Conservation (phyloP, 176 grass and related monocot species). For the Tillandsia leiboldiana region DNA sequence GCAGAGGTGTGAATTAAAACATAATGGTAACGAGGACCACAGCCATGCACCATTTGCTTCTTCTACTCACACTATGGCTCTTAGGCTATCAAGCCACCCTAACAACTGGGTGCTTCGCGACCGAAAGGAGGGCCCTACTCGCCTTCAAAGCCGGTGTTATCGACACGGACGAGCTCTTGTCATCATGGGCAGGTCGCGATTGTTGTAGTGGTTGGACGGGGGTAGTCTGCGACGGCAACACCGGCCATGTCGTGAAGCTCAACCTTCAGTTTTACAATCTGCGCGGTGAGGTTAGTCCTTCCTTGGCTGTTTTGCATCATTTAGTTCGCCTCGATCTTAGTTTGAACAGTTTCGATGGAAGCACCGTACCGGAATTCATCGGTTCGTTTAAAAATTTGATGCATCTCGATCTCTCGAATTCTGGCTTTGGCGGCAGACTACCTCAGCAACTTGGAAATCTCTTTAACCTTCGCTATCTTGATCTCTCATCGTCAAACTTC, state of each 20-base stretch:
- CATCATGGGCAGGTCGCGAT: background rate
- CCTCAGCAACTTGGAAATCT: slow-evolving; percentile 9
- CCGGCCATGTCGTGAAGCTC: background rate
- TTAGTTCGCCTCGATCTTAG: slow-evolving; percentile 10
- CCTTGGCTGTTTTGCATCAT: slow-evolving; percentile 13
- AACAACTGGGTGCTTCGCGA: background rate
- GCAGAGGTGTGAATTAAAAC: too few relatives aligned
- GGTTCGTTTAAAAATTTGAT: slow-evolving; percentile 10
- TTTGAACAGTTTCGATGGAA: background rate
- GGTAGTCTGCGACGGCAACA: background rate
- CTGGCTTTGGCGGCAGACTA: slow-evolving; percentile 1
- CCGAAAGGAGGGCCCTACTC: background rate
- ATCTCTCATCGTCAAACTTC: background rate
- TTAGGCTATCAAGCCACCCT: background rate
- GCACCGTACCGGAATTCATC: slow-evolving; percentile 7
- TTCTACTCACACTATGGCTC: background rate
- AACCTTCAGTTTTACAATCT: background rate
- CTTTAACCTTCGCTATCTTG: background rate
- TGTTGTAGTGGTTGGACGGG: background rate
- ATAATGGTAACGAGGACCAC: background rate
- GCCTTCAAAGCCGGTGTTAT: background rate
- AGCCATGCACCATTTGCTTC: background rate
- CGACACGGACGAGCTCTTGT: background rate
- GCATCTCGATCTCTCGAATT: slow-evolving; percentile 1
- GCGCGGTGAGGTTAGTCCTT: slow-evolving; percentile 11